Conservation (phyloP, 305 asterid species). For the Solanum hybrid region DNA sequence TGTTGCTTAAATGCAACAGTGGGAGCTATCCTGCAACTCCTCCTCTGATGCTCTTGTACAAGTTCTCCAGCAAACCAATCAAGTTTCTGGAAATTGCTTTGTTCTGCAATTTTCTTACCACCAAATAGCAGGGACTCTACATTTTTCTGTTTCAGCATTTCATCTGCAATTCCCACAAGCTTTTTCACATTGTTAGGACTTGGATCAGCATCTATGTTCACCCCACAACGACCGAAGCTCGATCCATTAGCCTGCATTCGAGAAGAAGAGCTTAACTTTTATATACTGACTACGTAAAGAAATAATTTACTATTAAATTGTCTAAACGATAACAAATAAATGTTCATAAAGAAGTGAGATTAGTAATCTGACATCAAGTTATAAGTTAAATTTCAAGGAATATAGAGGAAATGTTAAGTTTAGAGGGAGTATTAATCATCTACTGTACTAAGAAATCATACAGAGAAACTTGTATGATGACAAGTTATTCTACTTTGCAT, state of each 20-base stretch:
- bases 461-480: background rate
- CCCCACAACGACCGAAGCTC: conserved; percentile 37
- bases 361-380: background rate
- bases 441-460: background rate
- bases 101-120: conserved; percentile 57
- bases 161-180: conserved; percentile 50
- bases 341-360: background rate
- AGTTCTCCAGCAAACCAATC: conserved; percentile 79
- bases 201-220: conserved; percentile 42
- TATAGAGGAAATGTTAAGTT: background rate
- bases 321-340: background rate
- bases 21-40: conserved; percentile 78
- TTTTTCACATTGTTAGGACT: conserved; percentile 45
- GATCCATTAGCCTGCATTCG: conserved; percentile 44
- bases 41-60: conserved; percentile 61
- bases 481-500: background rate
- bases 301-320: background rate
- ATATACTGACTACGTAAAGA: background rate
- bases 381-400: background rate
- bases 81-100: conserved; percentile 59
- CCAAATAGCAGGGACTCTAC: conserved; percentile 63
- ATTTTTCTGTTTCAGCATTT: conserved; percentile 61
- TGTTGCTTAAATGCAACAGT: conserved; percentile 78
- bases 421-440: background rate
- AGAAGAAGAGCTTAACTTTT: background rate